These are phyloP conservation scores for Phytophthora hybrid DNA, from an alignment of 352 stramenopile species.

Conservation along the genomic window DNA sequence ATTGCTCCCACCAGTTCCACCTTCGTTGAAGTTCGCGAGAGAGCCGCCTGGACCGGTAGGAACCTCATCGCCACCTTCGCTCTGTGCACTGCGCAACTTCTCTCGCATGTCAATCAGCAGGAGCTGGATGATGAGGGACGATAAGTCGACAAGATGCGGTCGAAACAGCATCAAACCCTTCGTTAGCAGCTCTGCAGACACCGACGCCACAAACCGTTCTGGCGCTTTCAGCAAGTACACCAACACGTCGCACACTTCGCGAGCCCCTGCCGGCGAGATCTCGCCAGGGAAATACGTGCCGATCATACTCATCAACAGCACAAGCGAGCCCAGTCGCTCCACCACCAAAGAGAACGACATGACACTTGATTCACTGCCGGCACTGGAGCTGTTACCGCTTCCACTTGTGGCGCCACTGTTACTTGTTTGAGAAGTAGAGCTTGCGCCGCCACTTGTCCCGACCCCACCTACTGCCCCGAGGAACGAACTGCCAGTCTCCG, in stretches of 20 bases:
- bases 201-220: conserved; percentile 64
- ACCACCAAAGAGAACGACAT: conserved; percentile 55
- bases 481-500: conserved; percentile 55
- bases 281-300: conserved; percentile 88
- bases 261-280: conserved; percentile 74
- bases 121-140: conserved; percentile 77
- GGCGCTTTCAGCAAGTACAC: conserved; percentile 69
- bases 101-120: conserved; percentile 80
- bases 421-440: conserved; percentile 23
- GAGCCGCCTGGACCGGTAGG: conserved; percentile 44
- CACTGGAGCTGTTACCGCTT: conserved; percentile 23
- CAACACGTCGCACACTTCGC: conserved; percentile 85
- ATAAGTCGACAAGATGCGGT: conserved; percentile 82
- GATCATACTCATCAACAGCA: conserved; percentile 87
- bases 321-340: conserved; percentile 68
- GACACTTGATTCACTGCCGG: conserved; percentile 19
- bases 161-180: conserved; percentile 88
- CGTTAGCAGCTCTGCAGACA: conserved; percentile 80
- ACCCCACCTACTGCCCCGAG: conserved; percentile 27
- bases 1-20: conserved; percentile 67
- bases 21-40: conserved; percentile 37
- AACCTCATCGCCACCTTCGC: conserved; percentile 23
- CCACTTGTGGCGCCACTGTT: conserved; percentile 43
- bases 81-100: conserved; percentile 58
- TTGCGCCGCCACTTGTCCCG: conserved; percentile 21